These are phyloP conservation scores for Yamagishiella unicocca DNA, from an alignment of 139 green algal species.

Conservation along the genomic window DNA sequence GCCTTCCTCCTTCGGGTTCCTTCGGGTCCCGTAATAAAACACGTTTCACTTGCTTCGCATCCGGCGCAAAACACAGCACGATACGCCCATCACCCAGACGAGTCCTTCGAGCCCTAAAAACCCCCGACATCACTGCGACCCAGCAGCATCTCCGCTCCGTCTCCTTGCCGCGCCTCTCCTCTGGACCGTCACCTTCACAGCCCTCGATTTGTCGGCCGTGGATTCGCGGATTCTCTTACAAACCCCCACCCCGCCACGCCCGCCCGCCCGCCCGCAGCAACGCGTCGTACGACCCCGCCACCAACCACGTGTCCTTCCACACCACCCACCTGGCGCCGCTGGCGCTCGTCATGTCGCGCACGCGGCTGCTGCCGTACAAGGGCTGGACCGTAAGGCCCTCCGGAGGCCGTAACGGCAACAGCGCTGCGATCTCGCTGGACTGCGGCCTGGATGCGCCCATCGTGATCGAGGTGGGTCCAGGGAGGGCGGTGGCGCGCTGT, in stretches of 20 bases:
- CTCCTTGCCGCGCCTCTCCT: neutral
- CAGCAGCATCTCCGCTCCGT: no score
- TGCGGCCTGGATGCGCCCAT: constrained; percentile 39
- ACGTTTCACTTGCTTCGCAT: no score
- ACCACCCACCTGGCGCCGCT: constrained; percentile 72
- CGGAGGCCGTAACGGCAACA: constrained; percentile 58
- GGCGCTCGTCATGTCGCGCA: constrained; percentile 71
- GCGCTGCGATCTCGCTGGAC: constrained; percentile 60
- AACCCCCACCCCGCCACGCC: no score
- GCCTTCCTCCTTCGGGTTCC: no score
- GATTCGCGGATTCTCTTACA: no score
- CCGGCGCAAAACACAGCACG: no score
- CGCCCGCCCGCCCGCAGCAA: constrained; percentile 17
- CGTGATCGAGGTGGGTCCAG: constrained; percentile 52
- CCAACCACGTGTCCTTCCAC: constrained; percentile 69
- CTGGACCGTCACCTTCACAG: no score
- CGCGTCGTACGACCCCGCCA: constrained; percentile 55
- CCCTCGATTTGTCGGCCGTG: no score
- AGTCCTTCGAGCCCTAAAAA: no score
- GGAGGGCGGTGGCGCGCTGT: no score
- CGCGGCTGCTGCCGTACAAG: constrained; percentile 69
- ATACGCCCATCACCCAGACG: no score
- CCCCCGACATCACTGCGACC: neutral
- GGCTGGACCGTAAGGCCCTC: constrained; percentile 76
- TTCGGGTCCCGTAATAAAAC: no score